Conservation (phyloP, 1,284 basidiomycete species). For the Vanrija humicola region DNA sequence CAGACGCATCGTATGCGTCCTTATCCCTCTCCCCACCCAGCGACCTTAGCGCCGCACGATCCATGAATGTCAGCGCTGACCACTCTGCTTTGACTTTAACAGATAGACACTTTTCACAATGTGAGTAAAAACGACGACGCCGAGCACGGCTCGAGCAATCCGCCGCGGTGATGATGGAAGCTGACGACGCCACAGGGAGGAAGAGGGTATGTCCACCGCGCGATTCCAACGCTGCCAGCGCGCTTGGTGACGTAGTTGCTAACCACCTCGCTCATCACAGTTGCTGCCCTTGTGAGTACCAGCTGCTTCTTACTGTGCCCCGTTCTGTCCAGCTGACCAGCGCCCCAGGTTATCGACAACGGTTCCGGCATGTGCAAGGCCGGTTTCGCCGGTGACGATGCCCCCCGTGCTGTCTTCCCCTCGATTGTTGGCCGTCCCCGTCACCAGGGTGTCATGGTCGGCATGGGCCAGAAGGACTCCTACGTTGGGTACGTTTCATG, state of each 20-base stretch:
- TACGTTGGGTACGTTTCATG: slow-evolving; percentile 65
- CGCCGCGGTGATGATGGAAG: background rate
- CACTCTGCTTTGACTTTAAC: background rate
- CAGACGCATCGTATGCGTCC: background rate
- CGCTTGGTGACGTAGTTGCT: background rate
- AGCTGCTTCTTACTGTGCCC: background rate
- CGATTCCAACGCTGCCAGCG: too few relatives aligned
- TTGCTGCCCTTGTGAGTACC: slow-evolving; percentile 41
- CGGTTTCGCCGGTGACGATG: slow-evolving; percentile 76
- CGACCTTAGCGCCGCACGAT: too few relatives aligned
- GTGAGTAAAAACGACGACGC: slow-evolving; percentile 1
- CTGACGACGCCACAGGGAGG: slow-evolving; percentile 34
- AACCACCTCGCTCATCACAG: slow-evolving; percentile 17
- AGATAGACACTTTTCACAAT: slow-evolving; percentile 11
- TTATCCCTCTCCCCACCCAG: background rate
- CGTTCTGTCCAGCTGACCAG: background rate
- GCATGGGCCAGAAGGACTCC: slow-evolving; percentile 81
- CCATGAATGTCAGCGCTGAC: background rate
- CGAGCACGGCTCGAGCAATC: background rate
- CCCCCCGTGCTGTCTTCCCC: slow-evolving; percentile 71
- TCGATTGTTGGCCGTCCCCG: slow-evolving; percentile 89
- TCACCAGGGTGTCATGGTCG: slow-evolving; percentile 90
- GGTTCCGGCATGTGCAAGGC: slow-evolving; percentile 91
- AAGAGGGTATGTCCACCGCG: slow-evolving; percentile 33
- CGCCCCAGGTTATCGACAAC: slow-evolving; percentile 67